Conservation (phyloP, 306 rosid genomes). For the Cucumis cinereus region DNA sequence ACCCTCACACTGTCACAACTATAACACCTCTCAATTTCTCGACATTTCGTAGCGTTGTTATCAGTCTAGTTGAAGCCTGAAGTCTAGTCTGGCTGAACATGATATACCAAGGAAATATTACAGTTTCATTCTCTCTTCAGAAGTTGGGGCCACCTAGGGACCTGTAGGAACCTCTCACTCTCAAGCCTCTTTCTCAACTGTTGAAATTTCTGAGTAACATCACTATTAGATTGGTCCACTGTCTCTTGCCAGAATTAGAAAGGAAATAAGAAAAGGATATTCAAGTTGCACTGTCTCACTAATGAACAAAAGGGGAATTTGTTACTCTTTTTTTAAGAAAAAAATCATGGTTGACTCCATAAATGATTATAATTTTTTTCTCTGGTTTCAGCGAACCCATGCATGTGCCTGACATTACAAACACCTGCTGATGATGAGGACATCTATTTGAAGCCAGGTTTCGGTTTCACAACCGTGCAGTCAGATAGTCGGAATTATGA, state of each 20-base stretch:
- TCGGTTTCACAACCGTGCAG: slow-evolving; percentile 23
- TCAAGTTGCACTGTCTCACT: background rate
- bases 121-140: background rate
- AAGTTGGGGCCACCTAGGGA: slow-evolving; percentile 1
- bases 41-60: background rate
- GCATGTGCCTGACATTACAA: slow-evolving; percentile 43
- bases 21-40: background rate
- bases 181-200: slow-evolving; percentile 2
- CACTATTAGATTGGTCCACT: background rate
- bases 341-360: background rate
- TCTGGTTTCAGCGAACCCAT: slow-evolving; percentile 54
- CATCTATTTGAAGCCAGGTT: slow-evolving; percentile 31
- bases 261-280: background rate
- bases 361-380: background rate
- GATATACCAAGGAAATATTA: background rate
- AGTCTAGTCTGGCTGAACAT: background rate
- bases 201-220: background rate
- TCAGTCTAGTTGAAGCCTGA: slow-evolving; percentile 3
- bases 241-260: background rate
- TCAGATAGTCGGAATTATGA: slow-evolving; percentile 28
- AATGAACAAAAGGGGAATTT: background rate
- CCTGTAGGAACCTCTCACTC: background rate
- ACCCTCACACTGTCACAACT: background rate
- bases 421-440: slow-evolving; percentile 40
- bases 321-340: slow-evolving; percentile 1